Base-by-base conservation (phyloP, 192 early-diverging fungal genomes). In the Spinellus fusiger region DNA sequence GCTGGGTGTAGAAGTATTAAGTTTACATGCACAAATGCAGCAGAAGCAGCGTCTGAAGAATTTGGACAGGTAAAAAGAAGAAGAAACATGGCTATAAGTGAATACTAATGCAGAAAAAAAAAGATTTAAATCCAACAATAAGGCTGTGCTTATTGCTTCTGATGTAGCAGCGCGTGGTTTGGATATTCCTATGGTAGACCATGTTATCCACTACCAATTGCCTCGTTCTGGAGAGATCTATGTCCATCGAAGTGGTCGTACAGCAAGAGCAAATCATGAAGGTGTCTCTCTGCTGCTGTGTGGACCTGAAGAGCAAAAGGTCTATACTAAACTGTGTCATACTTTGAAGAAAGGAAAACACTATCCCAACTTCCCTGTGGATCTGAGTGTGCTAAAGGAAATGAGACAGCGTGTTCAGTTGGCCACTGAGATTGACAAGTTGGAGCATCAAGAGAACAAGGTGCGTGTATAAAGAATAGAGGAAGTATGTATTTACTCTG, bases 121-220 rank as follows among this genome's bases (percentile, higher is more conserved):
- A 35, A 82, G 83, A 48, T 94, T 97, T 77, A 86, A 85, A 38
- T 75, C 83, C 7, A 82, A 85, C 18, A 51, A 73, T 3, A 79
- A 83, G 51, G 88, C 90, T 0, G 85, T 98, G 0, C 77, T 98
- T 64, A 83, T 98, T 37, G 91, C 94, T n/a, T 89, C 87, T 27
- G 96, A 98, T 73, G 96, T 98, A 23, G 96, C 96, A 3, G 93
- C 94, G 0, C 87, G 96, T 56, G 96, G 96, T 48, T 73, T 98
- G 56, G 96, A 98, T 77, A 95, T 98, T 32, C 90, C 93, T 0
- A 26, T 76, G 35, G 92, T 98, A 20, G 93, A 98, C 4, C 85
- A 92, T 68, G 94, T 98, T 4, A 88, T 98, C 31, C 96, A 98
- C 66, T 98, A 94, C 66, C 96, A 98, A 63, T 61, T 96, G 5